phyloP scores from a whole-genome alignment of 768 basidiomycete species.

The Boletus tylopilopsis region DNA sequence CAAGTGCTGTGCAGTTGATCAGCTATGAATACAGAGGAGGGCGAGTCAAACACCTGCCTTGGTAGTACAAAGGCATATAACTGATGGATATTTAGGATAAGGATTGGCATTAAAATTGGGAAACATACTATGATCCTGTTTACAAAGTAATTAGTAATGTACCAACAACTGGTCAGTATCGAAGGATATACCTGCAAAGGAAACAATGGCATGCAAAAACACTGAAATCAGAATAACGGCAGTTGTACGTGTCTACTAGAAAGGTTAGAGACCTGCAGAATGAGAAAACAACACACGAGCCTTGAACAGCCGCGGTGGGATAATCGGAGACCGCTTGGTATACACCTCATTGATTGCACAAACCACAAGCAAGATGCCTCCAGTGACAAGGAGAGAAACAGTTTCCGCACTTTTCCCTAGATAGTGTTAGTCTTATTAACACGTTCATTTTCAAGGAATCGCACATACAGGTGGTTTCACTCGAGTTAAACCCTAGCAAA shows the following conservation, averaged over 20 bases:
- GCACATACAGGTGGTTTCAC: no score
- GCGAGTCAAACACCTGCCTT: conserved; percentile 28
- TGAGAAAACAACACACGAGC: no score
- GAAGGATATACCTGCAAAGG: conserved; percentile 50
- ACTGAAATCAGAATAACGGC: no score
- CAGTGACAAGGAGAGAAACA: conserved; percentile 54
- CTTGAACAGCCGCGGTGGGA: conserved; percentile 73
- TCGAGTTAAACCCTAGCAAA: conserved; percentile 67
- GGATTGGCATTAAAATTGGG: no score
- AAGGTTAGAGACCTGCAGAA: no score
- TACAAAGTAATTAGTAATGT: conserved; percentile 13
- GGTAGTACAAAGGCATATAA: conserved; percentile 76
- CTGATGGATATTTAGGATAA: no score
- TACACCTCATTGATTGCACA: conserved; percentile 54
- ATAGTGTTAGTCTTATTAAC: no score
- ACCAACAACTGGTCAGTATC: conserved; percentile 64
- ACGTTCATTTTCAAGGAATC: no score
- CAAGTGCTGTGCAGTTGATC: no score
- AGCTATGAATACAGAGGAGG: no score
- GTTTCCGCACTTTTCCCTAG: conserved; percentile 38
- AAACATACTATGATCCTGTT: no score
- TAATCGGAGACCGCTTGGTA: conserved; percentile 63
- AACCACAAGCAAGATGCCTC: conserved; percentile 45
- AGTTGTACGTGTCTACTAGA: conserved; percentile 61
- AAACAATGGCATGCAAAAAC: no score